These are phyloP conservation scores for Pleurostoma richardsiae DNA, from an alignment of 2,329 filamentous ascomycete species.

Conservation along the genomic window DNA sequence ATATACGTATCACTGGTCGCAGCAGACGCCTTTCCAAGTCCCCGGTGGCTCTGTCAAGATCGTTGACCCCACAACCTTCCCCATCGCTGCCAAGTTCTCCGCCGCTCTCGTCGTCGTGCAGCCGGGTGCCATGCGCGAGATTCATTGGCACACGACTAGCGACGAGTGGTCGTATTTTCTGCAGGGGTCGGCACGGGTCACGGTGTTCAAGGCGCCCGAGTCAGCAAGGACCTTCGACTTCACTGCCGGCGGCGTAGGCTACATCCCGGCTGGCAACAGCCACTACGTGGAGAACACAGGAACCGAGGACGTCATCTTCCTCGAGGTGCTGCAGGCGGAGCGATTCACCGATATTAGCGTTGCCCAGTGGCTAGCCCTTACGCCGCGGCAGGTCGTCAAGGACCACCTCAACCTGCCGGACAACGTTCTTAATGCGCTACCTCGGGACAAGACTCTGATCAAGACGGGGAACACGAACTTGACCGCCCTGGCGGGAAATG, in stretches of 20 bases:
- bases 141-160: conserved; percentile 57
- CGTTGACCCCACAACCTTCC: conserved; percentile 52
- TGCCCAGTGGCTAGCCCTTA: conserved; percentile 54
- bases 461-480: conserved; percentile 21
- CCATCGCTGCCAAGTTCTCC: conserved; percentile 48
- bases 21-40: conserved; percentile 42
- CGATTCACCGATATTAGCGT: conserved; percentile 50
- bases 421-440: conserved; percentile 26
- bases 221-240: conserved; percentile 53
- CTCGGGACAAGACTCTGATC: conserved; percentile 38
- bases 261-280: conserved; percentile 46
- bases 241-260: conserved; percentile 53
- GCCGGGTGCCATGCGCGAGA: conserved; percentile 59
- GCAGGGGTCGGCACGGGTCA: conserved; percentile 48
- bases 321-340: conserved; percentile 52
- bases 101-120: conserved; percentile 52
- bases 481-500: conserved; percentile 2
- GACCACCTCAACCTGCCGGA: conserved; percentile 45
- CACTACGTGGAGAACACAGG: conserved; percentile 61
- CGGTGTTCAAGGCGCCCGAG: conserved; percentile 46
- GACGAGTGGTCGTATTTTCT: conserved; percentile 61
- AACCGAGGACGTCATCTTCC: conserved; percentile 49
- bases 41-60: conserved; percentile 57
- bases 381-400: conserved; percentile 51
- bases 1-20: conserved; percentile 47